phyloP scores from a whole-genome alignment of 2,329 filamentous ascomycete genomes.

The Furcasterigmium furcatum region DNA sequence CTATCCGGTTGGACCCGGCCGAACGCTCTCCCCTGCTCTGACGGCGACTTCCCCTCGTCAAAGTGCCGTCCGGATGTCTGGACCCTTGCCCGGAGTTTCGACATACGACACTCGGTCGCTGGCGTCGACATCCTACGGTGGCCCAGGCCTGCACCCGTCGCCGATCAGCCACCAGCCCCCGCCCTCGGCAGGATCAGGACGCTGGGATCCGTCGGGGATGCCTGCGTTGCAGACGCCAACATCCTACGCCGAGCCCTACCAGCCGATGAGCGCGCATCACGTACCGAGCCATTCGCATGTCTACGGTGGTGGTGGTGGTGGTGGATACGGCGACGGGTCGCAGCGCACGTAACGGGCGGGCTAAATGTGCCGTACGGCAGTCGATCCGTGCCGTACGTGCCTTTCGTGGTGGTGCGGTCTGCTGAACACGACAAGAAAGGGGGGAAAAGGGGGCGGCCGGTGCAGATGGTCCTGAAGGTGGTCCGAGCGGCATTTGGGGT shows the following conservation, averaged over 20 bases:
- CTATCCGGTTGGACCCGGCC: constrained; percentile 34
- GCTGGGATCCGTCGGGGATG: constrained; percentile 33
- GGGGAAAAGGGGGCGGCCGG: no score
- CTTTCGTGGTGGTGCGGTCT: no score
- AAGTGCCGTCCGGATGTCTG: constrained; percentile 9
- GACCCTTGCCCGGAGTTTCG: constrained; percentile 32
- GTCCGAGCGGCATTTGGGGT: no score
- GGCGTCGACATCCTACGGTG: constrained; percentile 30
- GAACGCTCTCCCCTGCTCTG: constrained; percentile 41
- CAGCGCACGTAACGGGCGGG: constrained; percentile 31
- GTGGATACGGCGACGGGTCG: constrained; percentile 37
- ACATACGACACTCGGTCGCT: constrained; percentile 32
- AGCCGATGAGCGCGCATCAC: constrained; percentile 33
- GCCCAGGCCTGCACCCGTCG: constrained; percentile 34
- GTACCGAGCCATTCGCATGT: constrained; percentile 28
- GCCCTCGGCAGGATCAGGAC: constrained; percentile 6
- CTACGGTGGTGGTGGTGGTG: constrained; percentile 27
- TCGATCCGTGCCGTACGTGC: background rate
- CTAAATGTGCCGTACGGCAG: background rate
- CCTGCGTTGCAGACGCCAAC: constrained; percentile 20
- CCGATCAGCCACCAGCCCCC: constrained; percentile 19
- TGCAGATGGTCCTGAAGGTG: no score
- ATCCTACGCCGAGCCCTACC: constrained; percentile 33
- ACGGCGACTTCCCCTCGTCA: constrained; percentile 31
- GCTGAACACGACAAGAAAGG: no score